phyloP scores from a whole-genome alignment of 2,329 filamentous ascomycete species.

The Fusarium buxicola region DNA sequence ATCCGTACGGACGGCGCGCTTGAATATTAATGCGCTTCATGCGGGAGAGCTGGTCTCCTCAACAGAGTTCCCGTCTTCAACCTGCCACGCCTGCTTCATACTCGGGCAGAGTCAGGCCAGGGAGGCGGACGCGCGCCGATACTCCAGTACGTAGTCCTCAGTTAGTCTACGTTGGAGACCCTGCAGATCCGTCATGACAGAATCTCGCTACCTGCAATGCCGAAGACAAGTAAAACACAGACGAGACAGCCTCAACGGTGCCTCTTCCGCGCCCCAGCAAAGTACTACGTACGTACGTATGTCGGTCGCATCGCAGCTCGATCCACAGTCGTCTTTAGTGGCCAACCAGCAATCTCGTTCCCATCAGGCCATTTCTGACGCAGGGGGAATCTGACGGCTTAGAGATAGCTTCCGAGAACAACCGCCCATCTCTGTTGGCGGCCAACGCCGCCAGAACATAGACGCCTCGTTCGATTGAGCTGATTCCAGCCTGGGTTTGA shows the following conservation, averaged over 20 bases:
- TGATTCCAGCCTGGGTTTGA: background rate
- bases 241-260: slow-evolving; percentile 8
- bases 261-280: slow-evolving; percentile 1
- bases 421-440: slow-evolving; percentile 26
- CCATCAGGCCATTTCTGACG: slow-evolving; percentile 41
- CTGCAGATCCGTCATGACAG: slow-evolving; percentile 16
- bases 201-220: slow-evolving; percentile 10
- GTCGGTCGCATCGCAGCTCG: slow-evolving; percentile 30
- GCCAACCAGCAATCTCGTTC: slow-evolving; percentile 31
- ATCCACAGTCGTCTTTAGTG: slow-evolving; percentile 24
- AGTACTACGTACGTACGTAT: slow-evolving; percentile 2
- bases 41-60: slow-evolving; percentile 22
- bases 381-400: slow-evolving; percentile 36
- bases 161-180: slow-evolving; percentile 22
- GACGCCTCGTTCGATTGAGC: slow-evolving; percentile 5
- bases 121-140: slow-evolving; percentile 21
- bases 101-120: slow-evolving; percentile 24
- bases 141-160: slow-evolving; percentile 22
- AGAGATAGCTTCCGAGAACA: slow-evolving; percentile 19
- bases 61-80: slow-evolving; percentile 25
- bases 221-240: slow-evolving; percentile 12
- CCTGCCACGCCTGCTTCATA: background rate
- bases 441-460: slow-evolving; percentile 22
- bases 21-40: slow-evolving; percentile 20
- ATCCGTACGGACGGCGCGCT: slow-evolving; percentile 5